These are phyloP conservation scores for Fraxinus quadrangulata DNA, from an alignment of 257 asterid species.

Conservation along the genomic window DNA sequence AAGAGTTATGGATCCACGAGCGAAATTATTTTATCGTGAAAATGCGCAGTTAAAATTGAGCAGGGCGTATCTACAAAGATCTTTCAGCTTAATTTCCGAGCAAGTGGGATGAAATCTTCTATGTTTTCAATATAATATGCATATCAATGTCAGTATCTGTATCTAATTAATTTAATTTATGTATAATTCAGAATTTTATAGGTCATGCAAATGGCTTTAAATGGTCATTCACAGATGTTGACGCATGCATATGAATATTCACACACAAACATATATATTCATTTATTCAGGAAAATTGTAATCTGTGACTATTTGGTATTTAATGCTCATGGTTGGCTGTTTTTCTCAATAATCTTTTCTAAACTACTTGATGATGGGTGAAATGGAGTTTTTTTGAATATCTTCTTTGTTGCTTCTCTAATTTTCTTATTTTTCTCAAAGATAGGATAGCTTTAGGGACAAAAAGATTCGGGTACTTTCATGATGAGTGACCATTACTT, in stretches of 20 bases:
- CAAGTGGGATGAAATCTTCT: neutral
- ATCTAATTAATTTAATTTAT: neutral
- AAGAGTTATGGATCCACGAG: neutral
- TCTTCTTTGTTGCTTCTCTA: constrained; percentile 2
- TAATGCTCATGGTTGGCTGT: neutral
- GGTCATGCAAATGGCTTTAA: neutral
- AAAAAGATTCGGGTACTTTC: constrained; percentile 30
- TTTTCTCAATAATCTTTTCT: neutral
- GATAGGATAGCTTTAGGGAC: constrained; percentile 29
- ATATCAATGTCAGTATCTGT: neutral
- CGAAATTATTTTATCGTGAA: too few species aligned
- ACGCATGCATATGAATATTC: too few species aligned
- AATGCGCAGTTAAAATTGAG: too few species aligned
- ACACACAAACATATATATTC: too few species aligned
- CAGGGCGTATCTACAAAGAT: neutral
- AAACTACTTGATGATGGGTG: too few species aligned
- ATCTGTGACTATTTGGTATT: constrained; percentile 10
- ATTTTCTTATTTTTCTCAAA: neutral
- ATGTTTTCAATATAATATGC: neutral
- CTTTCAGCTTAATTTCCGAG: neutral
- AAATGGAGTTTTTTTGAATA: neutral
- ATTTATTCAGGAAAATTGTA: neutral
- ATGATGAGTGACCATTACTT: constrained; percentile 50
- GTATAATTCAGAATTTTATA: neutral
- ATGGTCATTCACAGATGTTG: neutral